phyloP scores from a whole-genome alignment of 306 rosid species.

The Acacia acuminata region DNA sequence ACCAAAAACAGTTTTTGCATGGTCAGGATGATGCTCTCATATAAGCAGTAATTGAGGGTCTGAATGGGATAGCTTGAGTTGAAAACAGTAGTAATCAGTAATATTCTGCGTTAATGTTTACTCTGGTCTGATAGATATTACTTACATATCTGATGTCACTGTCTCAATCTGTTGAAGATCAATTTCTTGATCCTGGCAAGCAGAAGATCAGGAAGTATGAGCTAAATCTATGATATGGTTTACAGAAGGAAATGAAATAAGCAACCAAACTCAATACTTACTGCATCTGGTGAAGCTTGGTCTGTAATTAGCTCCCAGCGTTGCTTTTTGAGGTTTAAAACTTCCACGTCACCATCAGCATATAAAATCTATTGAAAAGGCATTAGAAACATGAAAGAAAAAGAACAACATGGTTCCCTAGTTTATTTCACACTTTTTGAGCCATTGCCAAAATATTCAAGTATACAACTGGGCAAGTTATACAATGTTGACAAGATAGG shows the following conservation, averaged over 20 bases:
- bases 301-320: conserved; percentile 48
- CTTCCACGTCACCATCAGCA: conserved; percentile 64
- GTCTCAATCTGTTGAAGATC: conserved; percentile 42
- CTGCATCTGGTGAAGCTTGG: conserved; percentile 38
- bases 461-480: background rate
- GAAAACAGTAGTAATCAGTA: background rate
- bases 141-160: conserved; percentile 56
- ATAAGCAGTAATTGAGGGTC: conserved; percentile 7
- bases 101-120: conserved; percentile 8
- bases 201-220: conserved; percentile 16
- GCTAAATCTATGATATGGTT: background rate
- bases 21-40: background rate
- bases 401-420: conserved; percentile 1
- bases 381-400: conserved; percentile 8
- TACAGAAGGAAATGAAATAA: background rate
- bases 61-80: background rate
- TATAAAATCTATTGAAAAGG: conserved; percentile 52
- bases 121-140: conserved; percentile 2
- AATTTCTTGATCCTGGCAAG: conserved; percentile 46
- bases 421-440: background rate
- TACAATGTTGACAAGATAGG: background rate
- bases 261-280: conserved; percentile 34
- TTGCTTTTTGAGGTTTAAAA: conserved; percentile 58
- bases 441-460: background rate
- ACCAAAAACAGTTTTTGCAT: background rate